Evolutionary conservation across 2,329 filamentous ascomycete species (phyloP), one percentile per base, ranked within the genome.

Genomic region (Alternaria dauci): DNA sequence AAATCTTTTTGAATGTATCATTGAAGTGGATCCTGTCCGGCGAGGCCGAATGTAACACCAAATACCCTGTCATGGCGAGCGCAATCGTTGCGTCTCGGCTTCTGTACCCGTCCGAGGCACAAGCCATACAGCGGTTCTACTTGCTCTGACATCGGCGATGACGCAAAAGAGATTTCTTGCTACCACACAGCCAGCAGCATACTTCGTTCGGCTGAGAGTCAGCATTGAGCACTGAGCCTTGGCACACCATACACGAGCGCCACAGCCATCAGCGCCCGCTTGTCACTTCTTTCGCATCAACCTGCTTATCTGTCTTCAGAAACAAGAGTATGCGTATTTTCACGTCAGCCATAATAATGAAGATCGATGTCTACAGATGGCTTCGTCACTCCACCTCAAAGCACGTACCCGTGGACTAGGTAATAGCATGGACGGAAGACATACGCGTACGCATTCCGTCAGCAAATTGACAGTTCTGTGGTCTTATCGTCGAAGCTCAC

Each of bases 191-290:
- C 32, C 30, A 50, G 46, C 20, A 20, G 32, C 32, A 38, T 36
- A 50, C 20, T 16, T 34, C n/a, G 8, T 20, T 55, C 42, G 46
- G 42, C 52, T 42, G 42, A 46, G 50, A 23, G 44, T 59, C 47
- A 47, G 46, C 52, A 32, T 55, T 62, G 52, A 62, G 59, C 59
- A 41, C 48, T 36, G 8, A 12, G 41, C 42, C 41, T 44, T 46
- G 41, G 14, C 39, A 54, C 20, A 30, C 52, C 28, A 54, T 11
- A 41, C 11, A 42, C 20, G 20, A 42, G 6, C 39, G 39, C 30
- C 48, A 39, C 38, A 47, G 48, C 30, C 56, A 55, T 56, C 52
- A 50, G 52, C 46, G 16, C 39, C 26, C 46, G 9, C 8, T 38
- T 20, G 14, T 25, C 34, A 8, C 20, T 14, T 18, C 32, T 14